Base-by-base conservation (phyloP, 2,329 filamentous ascomycete species). In the Penicillium sp. region DNA sequence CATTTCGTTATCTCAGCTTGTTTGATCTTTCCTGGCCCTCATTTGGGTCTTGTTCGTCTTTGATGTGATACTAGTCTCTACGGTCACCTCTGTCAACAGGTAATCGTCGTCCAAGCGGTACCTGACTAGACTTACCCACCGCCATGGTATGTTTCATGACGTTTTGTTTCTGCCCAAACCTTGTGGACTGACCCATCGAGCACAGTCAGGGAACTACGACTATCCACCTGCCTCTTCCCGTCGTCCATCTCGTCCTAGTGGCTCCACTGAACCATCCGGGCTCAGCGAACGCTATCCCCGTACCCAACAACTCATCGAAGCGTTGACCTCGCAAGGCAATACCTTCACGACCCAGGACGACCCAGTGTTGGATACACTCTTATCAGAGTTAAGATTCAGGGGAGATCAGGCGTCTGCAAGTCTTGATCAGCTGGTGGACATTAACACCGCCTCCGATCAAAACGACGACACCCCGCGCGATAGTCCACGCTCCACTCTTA, bases 161-260 rank as follows among this genome's bases (percentile, higher is more conserved):
- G 56, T 43, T 43, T 34, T 15, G 42, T 52, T 44, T 38, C 21
- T 45, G 45, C 52, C 45, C 38, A n/a, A 46, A 29, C n/a, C 39
- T 21, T 29, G 18, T 21, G 13, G 29, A 16, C 31, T 51, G 31
- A 21, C 36, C 18, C 23, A 18, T 52, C 44, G 31, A 46, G 36
- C 26, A 29, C 10, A 77, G 75, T 73, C 75, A 52, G 71, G 70
- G 46, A 75, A 74, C 52, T 71, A 74, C 66, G 72, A 74, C 61
- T 68, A 71, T 54, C 72, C 74, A 48, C 70, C 70, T 48, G 72
- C 71, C 47, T 72, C 70, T 49, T 56, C 54, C 18, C 67, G 63
- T 36, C 65, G 65, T 51, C 50, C 59, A 29, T 53, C 65, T 54
- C 63, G 63, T 44, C 15, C 51, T 7, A 39, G 55, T 57, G 58